phyloP scores from a whole-genome alignment of 257 asterid genomes.

The Fraxinus americana region DNA sequence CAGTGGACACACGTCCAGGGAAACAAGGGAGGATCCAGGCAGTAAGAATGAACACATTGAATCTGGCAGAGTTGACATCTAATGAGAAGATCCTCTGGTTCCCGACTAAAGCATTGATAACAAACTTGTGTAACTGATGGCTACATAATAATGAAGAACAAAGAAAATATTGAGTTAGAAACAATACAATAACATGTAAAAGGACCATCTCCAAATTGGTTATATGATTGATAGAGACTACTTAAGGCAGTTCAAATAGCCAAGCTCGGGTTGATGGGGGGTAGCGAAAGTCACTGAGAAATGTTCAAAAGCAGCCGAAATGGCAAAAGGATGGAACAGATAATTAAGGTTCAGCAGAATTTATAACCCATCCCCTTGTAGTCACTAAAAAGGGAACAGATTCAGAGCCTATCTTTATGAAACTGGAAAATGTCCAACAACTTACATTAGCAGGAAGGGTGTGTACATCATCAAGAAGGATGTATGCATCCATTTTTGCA shows the following conservation, averaged over 20 bases:
- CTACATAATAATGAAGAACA: slow-evolving; percentile 34
- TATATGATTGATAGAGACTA: neutral
- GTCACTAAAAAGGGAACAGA: slow-evolving; percentile 5
- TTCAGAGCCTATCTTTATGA: neutral
- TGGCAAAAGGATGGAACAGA: neutral
- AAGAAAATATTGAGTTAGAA: slow-evolving; percentile 8
- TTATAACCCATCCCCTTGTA: neutral
- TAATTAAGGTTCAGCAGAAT: neutral
- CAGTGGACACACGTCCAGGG: slow-evolving; percentile 84
- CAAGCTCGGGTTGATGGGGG: neutral
- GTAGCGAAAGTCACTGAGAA: neutral
- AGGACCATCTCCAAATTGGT: neutral
- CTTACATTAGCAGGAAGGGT: slow-evolving; percentile 54
- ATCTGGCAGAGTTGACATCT: slow-evolving; percentile 55
- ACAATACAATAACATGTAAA: neutral
- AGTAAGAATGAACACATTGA: slow-evolving; percentile 65
- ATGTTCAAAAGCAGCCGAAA: neutral
- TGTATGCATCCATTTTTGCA: slow-evolving; percentile 46
- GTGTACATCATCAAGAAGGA: slow-evolving; percentile 56
- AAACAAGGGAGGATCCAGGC: slow-evolving; percentile 83
- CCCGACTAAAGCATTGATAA: slow-evolving; percentile 55
- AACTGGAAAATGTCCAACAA: slow-evolving; percentile 15
- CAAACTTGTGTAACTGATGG: slow-evolving; percentile 51
- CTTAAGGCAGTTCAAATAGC: neutral
- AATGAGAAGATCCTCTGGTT: slow-evolving; percentile 81